Conservation (phyloP, 2,329 filamentous ascomycete genomes). For the Pseudogymnoascus destructans region DNA sequence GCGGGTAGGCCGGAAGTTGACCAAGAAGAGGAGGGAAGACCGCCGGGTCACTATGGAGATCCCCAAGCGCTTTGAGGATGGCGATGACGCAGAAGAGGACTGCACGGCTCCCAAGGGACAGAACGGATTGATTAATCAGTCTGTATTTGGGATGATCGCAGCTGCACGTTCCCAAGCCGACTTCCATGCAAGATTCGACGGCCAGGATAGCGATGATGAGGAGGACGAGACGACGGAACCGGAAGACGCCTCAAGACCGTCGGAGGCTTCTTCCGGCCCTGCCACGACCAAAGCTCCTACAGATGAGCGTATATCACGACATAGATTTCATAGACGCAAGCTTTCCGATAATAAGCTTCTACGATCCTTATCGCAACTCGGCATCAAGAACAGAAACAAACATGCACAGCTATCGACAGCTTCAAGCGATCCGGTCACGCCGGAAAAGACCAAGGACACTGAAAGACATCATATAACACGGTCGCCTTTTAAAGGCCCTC, state of each 20-base stretch:
- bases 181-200: conserved; percentile 70
- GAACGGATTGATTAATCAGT: conserved; percentile 62
- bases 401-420: conserved; percentile 25
- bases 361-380: conserved; percentile 50
- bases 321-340: conserved; percentile 37
- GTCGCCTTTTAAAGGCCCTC: conserved; percentile 38
- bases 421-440: conserved; percentile 19
- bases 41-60: conserved; percentile 36
- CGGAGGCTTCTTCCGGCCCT: background rate
- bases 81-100: conserved; percentile 47
- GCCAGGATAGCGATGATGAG: conserved; percentile 61
- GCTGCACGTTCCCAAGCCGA: conserved; percentile 73
- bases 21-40: conserved; percentile 30
- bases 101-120: conserved; percentile 42
- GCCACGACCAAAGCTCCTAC: background rate
- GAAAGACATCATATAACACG: conserved; percentile 26
- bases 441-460: conserved; percentile 12
- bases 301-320: conserved; percentile 10
- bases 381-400: conserved; percentile 27
- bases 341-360: conserved; percentile 53
- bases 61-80: conserved; percentile 44
- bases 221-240: conserved; percentile 16
- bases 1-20: conserved; percentile 31
- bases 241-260: background rate
- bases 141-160: conserved; percentile 83